Conservation (phyloP, 257 asterid genomes). For the Scutellaria barbata region DNA sequence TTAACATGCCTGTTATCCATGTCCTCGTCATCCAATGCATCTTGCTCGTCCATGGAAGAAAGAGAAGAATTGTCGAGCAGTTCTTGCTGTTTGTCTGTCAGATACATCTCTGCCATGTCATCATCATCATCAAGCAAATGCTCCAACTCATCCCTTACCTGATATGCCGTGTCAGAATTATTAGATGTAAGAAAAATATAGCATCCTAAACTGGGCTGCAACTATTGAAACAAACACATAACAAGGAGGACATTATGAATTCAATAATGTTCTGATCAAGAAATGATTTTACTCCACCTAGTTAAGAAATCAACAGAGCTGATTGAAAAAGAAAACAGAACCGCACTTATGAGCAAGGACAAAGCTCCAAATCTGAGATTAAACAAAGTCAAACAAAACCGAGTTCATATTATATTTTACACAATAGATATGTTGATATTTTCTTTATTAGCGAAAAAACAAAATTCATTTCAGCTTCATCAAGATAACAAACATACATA, state of each 20-base stretch:
- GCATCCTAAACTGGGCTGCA: background rate
- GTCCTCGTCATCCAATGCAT: slow-evolving; percentile 57
- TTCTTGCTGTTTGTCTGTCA: slow-evolving; percentile 80
- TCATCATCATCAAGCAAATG: slow-evolving; percentile 95
- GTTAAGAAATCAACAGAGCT: no score
- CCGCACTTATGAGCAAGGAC: background rate
- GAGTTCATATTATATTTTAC: background rate
- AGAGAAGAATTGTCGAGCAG: slow-evolving; percentile 71
- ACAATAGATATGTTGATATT: background rate
- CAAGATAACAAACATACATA: background rate
- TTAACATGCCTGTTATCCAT: slow-evolving; percentile 62
- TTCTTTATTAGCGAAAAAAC: background rate
- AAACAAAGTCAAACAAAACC: background rate
- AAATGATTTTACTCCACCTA: no score
- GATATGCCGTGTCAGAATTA: slow-evolving; percentile 32
- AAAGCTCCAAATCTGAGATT: slow-evolving; percentile 12
- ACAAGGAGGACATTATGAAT: no score
- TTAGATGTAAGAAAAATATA: slow-evolving; percentile 18
- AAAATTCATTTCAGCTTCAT: background rate
- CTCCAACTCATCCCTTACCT: slow-evolving; percentile 98
- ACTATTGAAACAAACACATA: background rate
- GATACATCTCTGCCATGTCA: slow-evolving; percentile 98
- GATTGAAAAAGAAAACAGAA: background rate
- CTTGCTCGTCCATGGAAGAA: slow-evolving; percentile 64
- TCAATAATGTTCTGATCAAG: no score